Evolutionary conservation across 345 rosid genomes (phyloP).

Genomic region (Lumnitzera racemosa): DNA sequence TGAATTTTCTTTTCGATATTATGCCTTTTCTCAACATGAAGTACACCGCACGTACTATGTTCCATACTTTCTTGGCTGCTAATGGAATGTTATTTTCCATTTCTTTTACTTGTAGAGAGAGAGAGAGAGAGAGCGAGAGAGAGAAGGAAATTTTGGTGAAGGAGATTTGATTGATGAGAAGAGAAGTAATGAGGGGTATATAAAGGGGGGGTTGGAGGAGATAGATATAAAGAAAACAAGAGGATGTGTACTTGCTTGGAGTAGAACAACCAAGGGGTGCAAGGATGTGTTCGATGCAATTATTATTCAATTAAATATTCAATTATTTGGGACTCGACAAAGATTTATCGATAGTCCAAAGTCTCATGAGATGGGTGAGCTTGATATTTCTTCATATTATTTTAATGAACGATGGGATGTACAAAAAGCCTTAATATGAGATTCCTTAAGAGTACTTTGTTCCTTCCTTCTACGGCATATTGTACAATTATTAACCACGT

Average conservation of each 20-base stretch:
- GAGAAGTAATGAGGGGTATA: conserved; percentile 21
- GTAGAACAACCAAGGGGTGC: too few species aligned
- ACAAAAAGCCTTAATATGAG: too few species aligned
- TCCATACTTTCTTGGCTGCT: conserved; percentile 53
- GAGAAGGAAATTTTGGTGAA: conserved; percentile 9
- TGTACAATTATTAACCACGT: too few species aligned
- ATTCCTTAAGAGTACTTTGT: too few species aligned
- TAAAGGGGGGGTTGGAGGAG: conserved; percentile 23
- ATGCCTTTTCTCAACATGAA: conserved; percentile 70
- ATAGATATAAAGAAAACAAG: neutral
- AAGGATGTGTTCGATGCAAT: too few species aligned
- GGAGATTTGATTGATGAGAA: conserved; percentile 6
- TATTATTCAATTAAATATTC: too few species aligned
- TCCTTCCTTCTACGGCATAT: too few species aligned
- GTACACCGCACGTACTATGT: conserved; percentile 45
- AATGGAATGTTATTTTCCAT: conserved; percentile 38
- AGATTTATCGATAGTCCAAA: too few species aligned
- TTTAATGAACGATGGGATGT: too few species aligned
- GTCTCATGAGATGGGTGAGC: too few species aligned
- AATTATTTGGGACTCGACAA: too few species aligned
- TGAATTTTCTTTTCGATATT: conserved; percentile 43
- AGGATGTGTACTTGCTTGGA: neutral
- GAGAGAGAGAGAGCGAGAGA: conserved; percentile 10
- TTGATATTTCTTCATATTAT: too few species aligned
- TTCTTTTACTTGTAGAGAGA: conserved; percentile 12